A percentile compares a stretch with the other conserved stretches of the same genome.
phyloP scores from a whole-genome alignment of 75 land plant genomes.

The Selaginella moellendorffii region DNA sequence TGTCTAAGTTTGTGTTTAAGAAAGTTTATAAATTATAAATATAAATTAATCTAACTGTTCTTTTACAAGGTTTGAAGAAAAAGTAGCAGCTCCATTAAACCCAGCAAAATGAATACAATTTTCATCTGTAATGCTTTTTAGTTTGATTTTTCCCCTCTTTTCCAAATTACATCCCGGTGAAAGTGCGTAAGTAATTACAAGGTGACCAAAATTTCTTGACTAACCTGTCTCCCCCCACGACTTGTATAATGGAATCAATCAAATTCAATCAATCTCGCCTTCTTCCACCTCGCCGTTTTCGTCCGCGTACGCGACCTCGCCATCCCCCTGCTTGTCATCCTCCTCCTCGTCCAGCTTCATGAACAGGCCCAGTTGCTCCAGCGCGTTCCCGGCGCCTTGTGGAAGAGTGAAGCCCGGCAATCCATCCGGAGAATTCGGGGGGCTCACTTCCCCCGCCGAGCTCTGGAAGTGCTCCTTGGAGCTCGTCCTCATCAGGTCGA shows the following conservation, averaged over 20 bases:
- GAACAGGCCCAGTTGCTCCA: conserved; percentile 83
- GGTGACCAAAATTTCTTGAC: no score
- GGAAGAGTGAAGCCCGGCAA: conserved; percentile 40
- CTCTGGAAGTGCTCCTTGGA: conserved; percentile 40
- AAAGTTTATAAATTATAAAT: no score
- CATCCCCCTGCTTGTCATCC: conserved; percentile 39
- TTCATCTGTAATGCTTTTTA: no score
- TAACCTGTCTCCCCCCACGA: no score
- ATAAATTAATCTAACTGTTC: no score
- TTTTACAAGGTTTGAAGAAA: no score
- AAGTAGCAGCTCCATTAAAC: no score
- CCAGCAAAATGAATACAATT: no score
- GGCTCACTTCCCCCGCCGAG: conserved; percentile 41
- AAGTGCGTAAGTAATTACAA: no score
- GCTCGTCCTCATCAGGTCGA: conserved; percentile 65
- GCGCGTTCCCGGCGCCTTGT: conserved; percentile 47
- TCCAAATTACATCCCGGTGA: no score
- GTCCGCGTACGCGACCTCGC: conserved; percentile 8
- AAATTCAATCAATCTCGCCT: conserved; percentile 22
- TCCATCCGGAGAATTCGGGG: conserved; percentile 38
- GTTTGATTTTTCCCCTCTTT: no score
- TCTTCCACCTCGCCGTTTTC: conserved; percentile 19
- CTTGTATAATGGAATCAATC: not conserved
- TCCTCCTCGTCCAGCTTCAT: conserved; percentile 87
- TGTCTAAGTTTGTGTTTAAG: no score